Conservation (phyloP, 2,329 filamentous ascomycete species). For the Colletotrichum acutatum region DNA sequence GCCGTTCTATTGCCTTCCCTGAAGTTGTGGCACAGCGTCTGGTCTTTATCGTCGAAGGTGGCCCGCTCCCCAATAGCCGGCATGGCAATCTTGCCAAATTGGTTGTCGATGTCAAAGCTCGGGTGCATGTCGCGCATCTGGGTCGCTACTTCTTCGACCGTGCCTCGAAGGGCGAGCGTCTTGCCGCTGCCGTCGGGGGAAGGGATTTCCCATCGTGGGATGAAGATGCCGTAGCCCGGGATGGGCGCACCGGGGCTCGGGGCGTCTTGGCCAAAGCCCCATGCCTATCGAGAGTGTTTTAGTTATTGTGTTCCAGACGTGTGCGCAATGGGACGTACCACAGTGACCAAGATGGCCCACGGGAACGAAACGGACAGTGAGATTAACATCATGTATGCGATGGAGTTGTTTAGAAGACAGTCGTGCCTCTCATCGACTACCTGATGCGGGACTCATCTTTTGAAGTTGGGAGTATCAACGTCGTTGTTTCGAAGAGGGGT, state of each 20-base stretch:
- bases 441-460: not conserved
- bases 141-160: slow-evolving; percentile 5
- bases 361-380: not conserved
- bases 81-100: not conserved
- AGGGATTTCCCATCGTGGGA: slow-evolving; percentile 7
- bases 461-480: not conserved
- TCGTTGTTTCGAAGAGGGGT: not conserved
- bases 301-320: not conserved
- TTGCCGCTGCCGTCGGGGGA: slow-evolving; percentile 8
- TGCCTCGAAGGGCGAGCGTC: slow-evolving; percentile 5
- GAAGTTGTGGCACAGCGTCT: slow-evolving; percentile 20
- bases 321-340: not conserved
- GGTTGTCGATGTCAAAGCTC: not conserved
- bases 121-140: not conserved
- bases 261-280: not conserved
- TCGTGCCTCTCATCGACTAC: no score
- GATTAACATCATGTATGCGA: not conserved
- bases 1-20: slow-evolving; percentile 16
- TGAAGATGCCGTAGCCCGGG: slow-evolving; percentile 1
- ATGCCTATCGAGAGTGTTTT: not conserved
- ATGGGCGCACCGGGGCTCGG: not conserved
- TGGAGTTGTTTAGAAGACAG: not conserved
- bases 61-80: not conserved
- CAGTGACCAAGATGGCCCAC: not conserved
- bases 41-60: not conserved